These are phyloP conservation scores for Xylariaceae sp. DNA, from an alignment of 2,329 filamentous ascomycete species.

Conservation along the genomic window DNA sequence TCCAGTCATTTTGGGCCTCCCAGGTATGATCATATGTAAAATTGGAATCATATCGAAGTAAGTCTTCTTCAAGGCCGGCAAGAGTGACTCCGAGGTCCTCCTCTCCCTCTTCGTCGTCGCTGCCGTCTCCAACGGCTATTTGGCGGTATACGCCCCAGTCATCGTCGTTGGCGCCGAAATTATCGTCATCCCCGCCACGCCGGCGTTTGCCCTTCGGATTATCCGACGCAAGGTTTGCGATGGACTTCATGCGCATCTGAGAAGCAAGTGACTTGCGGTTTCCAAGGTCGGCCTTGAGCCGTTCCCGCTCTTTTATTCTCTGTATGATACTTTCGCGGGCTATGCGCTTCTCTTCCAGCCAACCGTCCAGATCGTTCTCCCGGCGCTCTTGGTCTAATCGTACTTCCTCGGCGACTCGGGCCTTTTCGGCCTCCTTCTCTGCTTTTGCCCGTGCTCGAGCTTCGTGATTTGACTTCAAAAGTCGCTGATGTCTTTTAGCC, in stretches of 20 bases:
- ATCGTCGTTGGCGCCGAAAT: slow-evolving; percentile 93
- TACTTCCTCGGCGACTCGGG: slow-evolving; percentile 74
- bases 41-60: slow-evolving; percentile 77
- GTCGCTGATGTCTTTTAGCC: slow-evolving; percentile 83
- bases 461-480: slow-evolving; percentile 93
- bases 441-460: slow-evolving; percentile 89
- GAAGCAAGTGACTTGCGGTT: slow-evolving; percentile 95
- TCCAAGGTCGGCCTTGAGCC: slow-evolving; percentile 87
- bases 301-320: slow-evolving; percentile 88
- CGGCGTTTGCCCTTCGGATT: slow-evolving; percentile 76
- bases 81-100: slow-evolving; percentile 73
- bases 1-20: slow-evolving; percentile 93
- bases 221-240: slow-evolving; percentile 92
- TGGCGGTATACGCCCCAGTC: slow-evolving; percentile 97
- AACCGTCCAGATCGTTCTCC: slow-evolving; percentile 75
- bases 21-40: slow-evolving; percentile 92
- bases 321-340: slow-evolving; percentile 66
- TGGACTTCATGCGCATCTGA: slow-evolving; percentile 96
- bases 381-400: slow-evolving; percentile 77
- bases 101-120: slow-evolving; percentile 79
- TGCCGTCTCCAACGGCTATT: slow-evolving; percentile 74
- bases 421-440: slow-evolving; percentile 91
- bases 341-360: slow-evolving; percentile 76
- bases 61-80: slow-evolving; percentile 72
- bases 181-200: slow-evolving; percentile 86